Conservation (phyloP, 495 filamentous ascomycete species). For the Sordaria brevicollis region DNA sequence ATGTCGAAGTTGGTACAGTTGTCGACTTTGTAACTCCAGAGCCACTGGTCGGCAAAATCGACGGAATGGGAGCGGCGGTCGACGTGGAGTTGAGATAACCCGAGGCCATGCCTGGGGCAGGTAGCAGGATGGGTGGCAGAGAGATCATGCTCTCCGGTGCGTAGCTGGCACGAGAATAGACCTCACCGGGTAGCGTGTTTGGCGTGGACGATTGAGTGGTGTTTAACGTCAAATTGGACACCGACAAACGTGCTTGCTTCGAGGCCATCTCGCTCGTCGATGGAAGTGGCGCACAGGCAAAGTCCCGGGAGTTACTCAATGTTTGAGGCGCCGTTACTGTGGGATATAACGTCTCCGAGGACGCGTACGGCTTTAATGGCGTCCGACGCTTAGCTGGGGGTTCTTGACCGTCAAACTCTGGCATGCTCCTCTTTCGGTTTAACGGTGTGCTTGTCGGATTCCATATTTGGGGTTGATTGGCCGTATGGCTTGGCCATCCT, state of each 20-base stretch:
- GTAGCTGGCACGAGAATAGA: constrained; percentile 15
- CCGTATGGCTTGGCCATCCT: constrained; percentile 27
- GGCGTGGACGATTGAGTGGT: constrained; percentile 15
- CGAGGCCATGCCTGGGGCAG: constrained; percentile 40
- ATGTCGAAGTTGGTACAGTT: constrained; percentile 11
- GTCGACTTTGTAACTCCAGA: constrained; percentile 6
- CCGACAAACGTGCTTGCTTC: constrained; percentile 24
- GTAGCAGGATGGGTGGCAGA: constrained; percentile 32
- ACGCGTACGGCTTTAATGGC: neutral
- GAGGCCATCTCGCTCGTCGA: neutral
- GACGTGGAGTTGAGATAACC: constrained; percentile 28
- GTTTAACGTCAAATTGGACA: constrained; percentile 35
- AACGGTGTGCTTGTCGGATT: constrained; percentile 28
- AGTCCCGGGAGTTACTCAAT: neutral
- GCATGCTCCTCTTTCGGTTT: constrained; percentile 58
- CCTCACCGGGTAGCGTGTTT: constrained; percentile 5
- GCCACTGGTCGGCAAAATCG: constrained; percentile 23
- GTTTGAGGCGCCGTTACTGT: neutral
- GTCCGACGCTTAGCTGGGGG: constrained; percentile 56
- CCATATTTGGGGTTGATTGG: constrained; percentile 33
- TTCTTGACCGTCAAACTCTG: constrained; percentile 52
- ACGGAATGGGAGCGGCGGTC: constrained; percentile 19
- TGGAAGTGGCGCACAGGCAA: neutral
- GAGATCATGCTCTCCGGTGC: constrained; percentile 20
- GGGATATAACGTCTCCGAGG: neutral